Percentiles rank a stretch among this genome's conserved stretches.
phyloP scores from a whole-genome alignment of 1,139 yeast genomes.

The Kodamaea sp. region DNA sequence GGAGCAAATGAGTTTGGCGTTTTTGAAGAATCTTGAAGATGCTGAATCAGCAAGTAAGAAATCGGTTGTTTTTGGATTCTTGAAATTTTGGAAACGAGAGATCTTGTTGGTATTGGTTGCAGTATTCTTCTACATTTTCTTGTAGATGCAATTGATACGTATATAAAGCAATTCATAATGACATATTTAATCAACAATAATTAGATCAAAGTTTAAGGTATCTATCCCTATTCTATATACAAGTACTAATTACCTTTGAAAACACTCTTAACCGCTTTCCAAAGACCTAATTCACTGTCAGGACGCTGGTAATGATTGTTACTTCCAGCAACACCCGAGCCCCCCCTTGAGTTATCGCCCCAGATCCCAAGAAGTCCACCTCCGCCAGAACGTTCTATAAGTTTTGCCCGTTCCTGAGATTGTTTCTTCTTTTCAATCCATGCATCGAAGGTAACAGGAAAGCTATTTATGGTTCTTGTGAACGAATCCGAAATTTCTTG shows the following conservation, averaged over 20 bases:
- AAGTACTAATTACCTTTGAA: constrained; percentile 16
- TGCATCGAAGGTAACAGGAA: constrained; percentile 13
- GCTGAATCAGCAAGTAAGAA: constrained; percentile 5
- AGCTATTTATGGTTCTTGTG: constrained; percentile 9
- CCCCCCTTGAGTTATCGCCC: constrained; percentile 12
- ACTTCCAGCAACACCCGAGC: constrained; percentile 9
- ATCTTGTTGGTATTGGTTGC: constrained; percentile 11
- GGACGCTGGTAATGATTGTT: constrained; percentile 16
- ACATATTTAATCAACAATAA: no score
- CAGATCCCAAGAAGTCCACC: constrained; percentile 13
- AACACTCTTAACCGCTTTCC: constrained; percentile 38
- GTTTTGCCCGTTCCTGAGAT: neutral
- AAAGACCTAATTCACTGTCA: constrained; percentile 20
- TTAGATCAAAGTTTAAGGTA: no score
- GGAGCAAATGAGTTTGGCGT: constrained; percentile 58
- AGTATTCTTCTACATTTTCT: constrained; percentile 7
- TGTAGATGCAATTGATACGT: neutral
- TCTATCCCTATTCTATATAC: no score
- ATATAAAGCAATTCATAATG: no score
- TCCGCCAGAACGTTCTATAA: constrained; percentile 3
- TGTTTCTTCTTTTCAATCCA: constrained; percentile 24
- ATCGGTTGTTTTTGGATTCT: constrained; percentile 6
- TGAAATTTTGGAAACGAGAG: constrained; percentile 20
- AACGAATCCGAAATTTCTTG: constrained; percentile 46
- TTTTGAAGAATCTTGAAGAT: constrained; percentile 30